Conservation (phyloP, 2,329 filamentous ascomycete genomes). For the Hypoxylon sp. region DNA sequence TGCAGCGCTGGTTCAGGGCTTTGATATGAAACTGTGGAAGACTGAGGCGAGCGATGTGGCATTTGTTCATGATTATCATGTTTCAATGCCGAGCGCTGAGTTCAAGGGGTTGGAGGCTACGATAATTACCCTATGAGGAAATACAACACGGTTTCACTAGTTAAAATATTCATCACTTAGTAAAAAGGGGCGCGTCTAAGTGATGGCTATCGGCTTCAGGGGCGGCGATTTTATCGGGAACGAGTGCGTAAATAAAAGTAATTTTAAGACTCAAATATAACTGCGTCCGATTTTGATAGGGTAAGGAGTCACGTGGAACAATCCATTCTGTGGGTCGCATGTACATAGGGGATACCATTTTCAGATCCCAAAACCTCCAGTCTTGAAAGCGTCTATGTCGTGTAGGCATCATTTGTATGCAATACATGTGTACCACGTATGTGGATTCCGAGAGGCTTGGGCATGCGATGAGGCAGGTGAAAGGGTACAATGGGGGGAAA, state of each 20-base stretch:
- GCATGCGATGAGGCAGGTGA: too few relatives aligned
- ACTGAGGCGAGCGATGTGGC: conserved; percentile 46
- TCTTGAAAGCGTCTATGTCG: conserved; percentile 4
- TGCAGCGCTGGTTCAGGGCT: conserved; percentile 44
- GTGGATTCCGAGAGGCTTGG: too few relatives aligned
- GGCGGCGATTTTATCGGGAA: not conserved
- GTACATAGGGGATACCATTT: conserved; percentile 20
- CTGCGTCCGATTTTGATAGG: conserved; percentile 4
- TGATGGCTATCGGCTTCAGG: conserved; percentile 16
- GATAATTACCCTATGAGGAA: conserved; percentile 40
- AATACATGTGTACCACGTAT: too few relatives aligned
- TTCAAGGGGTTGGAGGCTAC: conserved; percentile 46
- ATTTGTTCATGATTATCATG: conserved; percentile 48
- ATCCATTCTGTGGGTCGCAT: conserved; percentile 17
- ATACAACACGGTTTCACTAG: conserved; percentile 37
- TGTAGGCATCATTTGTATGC: conserved; percentile 8
- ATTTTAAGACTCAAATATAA: too few relatives aligned
- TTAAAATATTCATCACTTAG: conserved; percentile 20
- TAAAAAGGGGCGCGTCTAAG: conserved; percentile 15
- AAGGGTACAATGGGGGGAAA: too few relatives aligned
- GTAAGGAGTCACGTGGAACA: conserved; percentile 8
- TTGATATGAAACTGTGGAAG: conserved; percentile 47
- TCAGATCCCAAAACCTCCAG: conserved; percentile 19
- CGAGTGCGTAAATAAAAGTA: not conserved
- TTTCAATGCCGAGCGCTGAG: conserved; percentile 45